Evolutionary conservation across 163 green algal species (phyloP).

Genomic region (Volvox carteri): DNA sequence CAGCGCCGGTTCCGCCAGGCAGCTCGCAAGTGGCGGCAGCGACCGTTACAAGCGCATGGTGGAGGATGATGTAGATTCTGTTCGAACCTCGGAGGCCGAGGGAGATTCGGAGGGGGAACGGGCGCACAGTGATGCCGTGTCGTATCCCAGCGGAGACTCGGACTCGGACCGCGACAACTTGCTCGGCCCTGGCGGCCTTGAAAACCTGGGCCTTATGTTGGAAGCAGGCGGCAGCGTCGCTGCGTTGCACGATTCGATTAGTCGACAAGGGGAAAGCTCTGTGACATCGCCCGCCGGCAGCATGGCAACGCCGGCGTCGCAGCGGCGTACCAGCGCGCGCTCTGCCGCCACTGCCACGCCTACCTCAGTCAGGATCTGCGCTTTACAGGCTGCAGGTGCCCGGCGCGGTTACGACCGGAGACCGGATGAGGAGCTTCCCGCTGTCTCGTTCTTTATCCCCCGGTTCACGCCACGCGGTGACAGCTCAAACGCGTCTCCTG

Average conservation of each 20-base stretch:
- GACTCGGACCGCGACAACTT: conserved; percentile 14
- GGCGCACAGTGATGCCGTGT: background rate
- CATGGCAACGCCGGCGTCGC: background rate
- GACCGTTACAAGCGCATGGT: background rate
- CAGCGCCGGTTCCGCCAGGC: background rate
- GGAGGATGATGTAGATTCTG: background rate
- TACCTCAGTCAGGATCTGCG: background rate
- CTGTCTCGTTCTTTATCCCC: conserved; percentile 27
- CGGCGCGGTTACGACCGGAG: background rate
- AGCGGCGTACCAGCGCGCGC: background rate
- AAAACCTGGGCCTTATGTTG: conserved; percentile 3
- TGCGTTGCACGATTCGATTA: background rate
- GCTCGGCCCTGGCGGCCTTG: background rate
- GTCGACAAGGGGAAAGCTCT: background rate
- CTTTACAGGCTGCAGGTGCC: background rate
- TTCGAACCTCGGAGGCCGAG: background rate
- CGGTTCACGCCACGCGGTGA: background rate
- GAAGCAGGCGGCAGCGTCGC: background rate
- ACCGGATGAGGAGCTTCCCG: conserved; percentile 17
- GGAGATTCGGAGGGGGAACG: background rate
- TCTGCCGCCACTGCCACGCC: background rate
- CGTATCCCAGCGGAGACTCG: background rate
- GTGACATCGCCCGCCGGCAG: background rate
- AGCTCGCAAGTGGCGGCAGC: background rate
- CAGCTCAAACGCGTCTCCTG: no score